Conservation (phyloP, 495 filamentous ascomycete genomes). For the Tuber aestivum region DNA sequence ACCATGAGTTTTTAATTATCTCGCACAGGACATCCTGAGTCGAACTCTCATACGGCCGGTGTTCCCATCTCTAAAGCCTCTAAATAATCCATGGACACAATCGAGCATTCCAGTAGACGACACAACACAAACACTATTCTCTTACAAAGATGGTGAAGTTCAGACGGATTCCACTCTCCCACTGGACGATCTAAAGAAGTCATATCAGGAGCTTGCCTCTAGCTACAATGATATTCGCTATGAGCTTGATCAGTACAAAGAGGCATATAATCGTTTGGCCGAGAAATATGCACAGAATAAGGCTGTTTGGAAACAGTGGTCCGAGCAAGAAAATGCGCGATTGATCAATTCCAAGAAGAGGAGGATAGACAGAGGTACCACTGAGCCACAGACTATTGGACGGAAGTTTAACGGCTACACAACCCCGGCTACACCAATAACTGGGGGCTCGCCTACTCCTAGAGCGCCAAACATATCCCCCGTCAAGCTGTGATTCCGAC, state of each 20-base stretch:
- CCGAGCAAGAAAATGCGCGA: slow-evolving; percentile 26
- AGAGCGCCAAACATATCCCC: slow-evolving; percentile 24
- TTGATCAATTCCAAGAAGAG: slow-evolving; percentile 26
- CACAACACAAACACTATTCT: slow-evolving; percentile 8
- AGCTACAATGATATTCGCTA: slow-evolving; percentile 25
- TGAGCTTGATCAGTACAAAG: slow-evolving; percentile 26
- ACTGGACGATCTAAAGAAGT: slow-evolving; percentile 11
- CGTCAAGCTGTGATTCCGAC: slow-evolving; percentile 14
- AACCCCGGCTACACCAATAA: slow-evolving; percentile 25
- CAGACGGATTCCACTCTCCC: slow-evolving; percentile 12
- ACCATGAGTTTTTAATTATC: slow-evolving; percentile 24
- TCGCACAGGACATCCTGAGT: slow-evolving; percentile 11
- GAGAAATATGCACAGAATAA: slow-evolving; percentile 39
- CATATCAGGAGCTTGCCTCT: slow-evolving; percentile 30
- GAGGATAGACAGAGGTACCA: slow-evolving; percentile 14
- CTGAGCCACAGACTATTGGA: slow-evolving; percentile 4
- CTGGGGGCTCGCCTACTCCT: slow-evolving; percentile 4
- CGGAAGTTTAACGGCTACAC: slow-evolving; percentile 10
- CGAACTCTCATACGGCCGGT: slow-evolving; percentile 15
- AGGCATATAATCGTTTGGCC: slow-evolving; percentile 33
- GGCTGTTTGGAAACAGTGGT: slow-evolving; percentile 37
- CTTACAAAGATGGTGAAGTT: slow-evolving; percentile 20
- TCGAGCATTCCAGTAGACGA: neutral
- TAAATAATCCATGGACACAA: neutral
- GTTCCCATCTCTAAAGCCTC: slow-evolving; percentile 18